phyloP scores from a whole-genome alignment of 2,329 filamentous ascomycete species.

The Ascochyta lentis region DNA sequence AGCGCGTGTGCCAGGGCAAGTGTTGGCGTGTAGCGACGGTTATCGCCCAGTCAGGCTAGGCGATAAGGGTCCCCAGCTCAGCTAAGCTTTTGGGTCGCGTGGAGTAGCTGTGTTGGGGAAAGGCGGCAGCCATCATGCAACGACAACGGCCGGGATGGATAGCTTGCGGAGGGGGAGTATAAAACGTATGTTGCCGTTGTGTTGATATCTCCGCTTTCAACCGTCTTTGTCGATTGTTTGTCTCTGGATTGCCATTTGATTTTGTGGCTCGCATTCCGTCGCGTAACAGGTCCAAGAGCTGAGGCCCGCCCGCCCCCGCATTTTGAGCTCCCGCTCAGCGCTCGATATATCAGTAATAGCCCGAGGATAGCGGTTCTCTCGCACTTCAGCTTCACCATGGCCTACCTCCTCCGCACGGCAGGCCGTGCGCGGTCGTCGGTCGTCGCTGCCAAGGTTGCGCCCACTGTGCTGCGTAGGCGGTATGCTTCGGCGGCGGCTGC shows the following conservation, averaged over 20 bases:
- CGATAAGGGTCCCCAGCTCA: slow-evolving; percentile 8
- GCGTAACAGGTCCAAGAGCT: slow-evolving; percentile 7
- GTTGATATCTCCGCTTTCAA: not conserved
- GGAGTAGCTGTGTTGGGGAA: slow-evolving; percentile 16
- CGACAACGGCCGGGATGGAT: slow-evolving; percentile 7
- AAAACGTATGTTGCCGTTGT: slow-evolving; percentile 1
- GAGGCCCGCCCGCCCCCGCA: slow-evolving; percentile 10
- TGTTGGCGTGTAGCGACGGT: slow-evolving; percentile 1
- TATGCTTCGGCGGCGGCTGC: slow-evolving; percentile 44
- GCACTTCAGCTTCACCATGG: slow-evolving; percentile 30
- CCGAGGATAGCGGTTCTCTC: not conserved
- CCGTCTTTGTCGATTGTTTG: not conserved
- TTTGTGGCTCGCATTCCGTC: slow-evolving; percentile 1
- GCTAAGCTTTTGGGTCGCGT: slow-evolving; percentile 18
- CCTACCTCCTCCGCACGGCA: slow-evolving; percentile 40
- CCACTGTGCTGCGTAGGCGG: slow-evolving; percentile 32
- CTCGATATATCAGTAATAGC: slow-evolving; percentile 2
- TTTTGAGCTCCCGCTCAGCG: slow-evolving; percentile 7
- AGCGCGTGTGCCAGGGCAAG: slow-evolving; percentile 6
- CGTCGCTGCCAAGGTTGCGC: slow-evolving; percentile 22
- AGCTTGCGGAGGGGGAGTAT: slow-evolving; percentile 2
- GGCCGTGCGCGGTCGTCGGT: slow-evolving; percentile 18
- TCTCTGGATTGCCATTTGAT: too few species aligned
- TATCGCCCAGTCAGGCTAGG: slow-evolving; percentile 2
- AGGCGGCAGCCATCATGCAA: not conserved